Evolutionary conservation across 2,329 filamentous ascomycete genomes (phyloP), one percentile per base, ranked within the genome.

Genomic region (Xylariaceae sp.): DNA sequence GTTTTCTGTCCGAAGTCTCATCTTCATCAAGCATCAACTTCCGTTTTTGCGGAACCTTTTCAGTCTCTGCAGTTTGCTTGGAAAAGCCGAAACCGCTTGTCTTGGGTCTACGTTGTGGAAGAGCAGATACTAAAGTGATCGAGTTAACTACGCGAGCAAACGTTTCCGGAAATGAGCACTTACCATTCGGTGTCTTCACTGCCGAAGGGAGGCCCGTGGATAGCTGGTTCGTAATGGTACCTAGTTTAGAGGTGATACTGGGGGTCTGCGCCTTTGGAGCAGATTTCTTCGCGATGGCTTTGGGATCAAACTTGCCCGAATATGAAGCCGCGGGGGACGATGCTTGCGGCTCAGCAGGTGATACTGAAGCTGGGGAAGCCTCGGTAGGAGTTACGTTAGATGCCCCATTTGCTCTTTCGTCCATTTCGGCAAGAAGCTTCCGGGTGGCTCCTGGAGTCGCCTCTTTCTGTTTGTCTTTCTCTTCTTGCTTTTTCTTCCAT

Each of bases 401-500:
- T 18, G 75, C 67, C 65, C 77, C 75, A 59, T 78, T 84, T 50
- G 84, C 82, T 74, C 85, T 91, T 70, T 85, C 86, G 71, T 89
- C 89, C 80, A 89, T 91, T 73, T 89, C 85, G 66, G 88, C 86
- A 54, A 89, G 77, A 52, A 91, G 82, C 65, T 83, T 89, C 64
- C 85, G 80, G 40, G 87, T 83, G 61, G 85, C 86, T 55, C 83
- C 84, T 41, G 84, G 79, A 50, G 85, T 85, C 44, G 87, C 81
- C 66, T 89, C 84, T 67, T 85, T 87, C 70, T 89, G 85, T 70
- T 90, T 90, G 65, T 88, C 88, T 65, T 88, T 88, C 70, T 87
- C 86, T 62, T 91, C 89, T 70, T 91, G 88, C 75, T 93, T 93
- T 74, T 91, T 89, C 76, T 96, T 96, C 93, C 92, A 96, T 54